Evolutionary conservation across 768 basidiomycete species (phyloP).

Genomic region (Suillus ampliporus): DNA sequence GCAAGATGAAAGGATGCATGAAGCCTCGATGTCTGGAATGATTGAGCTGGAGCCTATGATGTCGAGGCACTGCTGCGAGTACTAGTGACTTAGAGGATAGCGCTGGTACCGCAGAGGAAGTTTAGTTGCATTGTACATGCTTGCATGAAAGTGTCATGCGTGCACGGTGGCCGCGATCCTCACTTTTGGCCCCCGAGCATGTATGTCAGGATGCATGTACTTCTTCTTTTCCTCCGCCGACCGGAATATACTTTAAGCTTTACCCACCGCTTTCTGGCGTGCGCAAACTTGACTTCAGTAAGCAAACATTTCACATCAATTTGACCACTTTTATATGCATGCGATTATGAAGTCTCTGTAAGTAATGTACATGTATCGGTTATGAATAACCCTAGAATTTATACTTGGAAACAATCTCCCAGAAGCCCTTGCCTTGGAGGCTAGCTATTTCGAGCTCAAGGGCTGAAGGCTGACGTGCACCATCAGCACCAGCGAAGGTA

Average conservation of each 20-base stretch:
- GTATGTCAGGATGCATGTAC: not conserved
- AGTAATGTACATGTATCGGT: not conserved
- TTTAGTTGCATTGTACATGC: not conserved
- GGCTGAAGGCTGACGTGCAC: slow-evolving; percentile 51
- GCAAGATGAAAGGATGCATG: too few species aligned
- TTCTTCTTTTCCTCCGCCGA: too few species aligned
- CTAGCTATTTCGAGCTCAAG: slow-evolving; percentile 58
- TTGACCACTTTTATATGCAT: not conserved
- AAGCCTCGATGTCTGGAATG: too few species aligned
- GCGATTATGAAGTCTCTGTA: not conserved
- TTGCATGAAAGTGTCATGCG: not conserved
- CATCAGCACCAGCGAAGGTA: slow-evolving; percentile 55
- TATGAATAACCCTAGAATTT: slow-evolving; percentile 21
- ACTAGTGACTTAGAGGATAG: not conserved
- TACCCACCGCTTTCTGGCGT: too few species aligned
- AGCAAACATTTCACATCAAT: not conserved
- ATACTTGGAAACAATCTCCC: slow-evolving; percentile 48
- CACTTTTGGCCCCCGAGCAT: not conserved
- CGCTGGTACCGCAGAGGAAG: not conserved
- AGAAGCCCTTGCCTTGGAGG: slow-evolving; percentile 61
- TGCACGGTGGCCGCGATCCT: not conserved
- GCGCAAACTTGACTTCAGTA: too few species aligned
- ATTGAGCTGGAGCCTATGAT: too few species aligned
- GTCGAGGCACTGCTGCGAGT: not conserved
- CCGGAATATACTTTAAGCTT: too few species aligned